Conservation (phyloP, 805 yeast genomes). For the Schizosaccharomyces osmophilus region DNA sequence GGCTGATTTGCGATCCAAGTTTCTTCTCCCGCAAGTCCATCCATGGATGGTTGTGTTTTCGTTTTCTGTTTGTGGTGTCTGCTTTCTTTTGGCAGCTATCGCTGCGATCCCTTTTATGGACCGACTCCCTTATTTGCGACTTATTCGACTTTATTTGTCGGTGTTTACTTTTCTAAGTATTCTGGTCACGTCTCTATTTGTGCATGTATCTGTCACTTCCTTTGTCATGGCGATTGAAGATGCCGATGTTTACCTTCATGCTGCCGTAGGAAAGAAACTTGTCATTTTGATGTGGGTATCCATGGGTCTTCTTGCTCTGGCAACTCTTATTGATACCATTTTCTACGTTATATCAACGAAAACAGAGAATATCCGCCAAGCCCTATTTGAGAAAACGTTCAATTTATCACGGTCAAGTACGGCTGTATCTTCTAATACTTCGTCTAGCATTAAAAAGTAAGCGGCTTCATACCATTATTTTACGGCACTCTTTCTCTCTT, state of each 20-base stretch:
- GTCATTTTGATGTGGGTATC: background rate
- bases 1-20: background rate
- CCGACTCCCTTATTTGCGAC: background rate
- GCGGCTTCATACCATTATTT: too few species aligned
- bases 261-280: background rate
- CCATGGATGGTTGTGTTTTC: background rate
- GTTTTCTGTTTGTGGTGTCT: background rate
- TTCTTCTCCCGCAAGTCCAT: background rate
- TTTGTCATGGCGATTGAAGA: background rate
- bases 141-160: background rate
- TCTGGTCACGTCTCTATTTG: background rate
- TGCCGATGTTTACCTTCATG: background rate
- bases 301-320: background rate
- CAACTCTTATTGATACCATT: background rate
- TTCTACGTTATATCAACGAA: background rate
- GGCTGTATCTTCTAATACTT: background rate
- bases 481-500: too few species aligned
- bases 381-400: background rate
- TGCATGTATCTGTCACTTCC: background rate
- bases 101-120: background rate
- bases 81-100: background rate
- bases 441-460: too few species aligned
- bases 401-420: background rate
- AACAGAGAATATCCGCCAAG: background rate
- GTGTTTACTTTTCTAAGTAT: background rate